A percentile compares a stretch with the other conserved stretches of the same genome.
These are phyloP conservation scores for Cucurbita argyrosperma DNA, from an alignment of 306 rosid species.

Conservation along the genomic window DNA sequence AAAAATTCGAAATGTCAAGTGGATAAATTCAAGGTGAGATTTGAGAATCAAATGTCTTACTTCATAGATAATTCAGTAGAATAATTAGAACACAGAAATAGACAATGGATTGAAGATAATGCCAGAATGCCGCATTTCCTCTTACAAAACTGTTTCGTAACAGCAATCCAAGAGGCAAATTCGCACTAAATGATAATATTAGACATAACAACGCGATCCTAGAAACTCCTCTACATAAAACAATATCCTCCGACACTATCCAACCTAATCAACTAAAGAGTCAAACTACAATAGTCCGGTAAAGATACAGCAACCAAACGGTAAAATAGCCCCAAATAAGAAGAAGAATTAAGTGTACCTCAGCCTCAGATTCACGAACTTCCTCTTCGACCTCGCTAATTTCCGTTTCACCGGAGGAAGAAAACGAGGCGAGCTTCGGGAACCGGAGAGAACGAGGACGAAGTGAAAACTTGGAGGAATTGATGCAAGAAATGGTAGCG, in stretches of 20 bases:
- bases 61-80: not conserved
- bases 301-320: not conserved
- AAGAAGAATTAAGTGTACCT: not conserved
- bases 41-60: not conserved
- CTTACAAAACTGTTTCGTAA: not conserved
- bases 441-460: constrained; percentile 6
- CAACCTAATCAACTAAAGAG: not conserved
- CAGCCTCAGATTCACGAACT: constrained; percentile 7
- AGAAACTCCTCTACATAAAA: not conserved
- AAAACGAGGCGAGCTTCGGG: not conserved
- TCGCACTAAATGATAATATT: not conserved
- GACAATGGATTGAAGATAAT: not conserved
- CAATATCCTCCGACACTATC: not conserved
- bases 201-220: not conserved
- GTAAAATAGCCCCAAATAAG: not conserved
- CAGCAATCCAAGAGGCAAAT: not conserved
- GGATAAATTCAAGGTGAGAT: not conserved
- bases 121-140: not conserved
- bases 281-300: not conserved
- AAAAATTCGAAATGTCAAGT: not conserved
- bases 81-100: not conserved
- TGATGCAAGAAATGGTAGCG: not conserved
- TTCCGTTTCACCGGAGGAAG: constrained; percentile 10
- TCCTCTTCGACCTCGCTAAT: constrained; percentile 5
- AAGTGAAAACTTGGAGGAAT: not conserved